Base-by-base conservation (phyloP, 208 protist genomes). In the Wallacemonas rigidus region DNA sequence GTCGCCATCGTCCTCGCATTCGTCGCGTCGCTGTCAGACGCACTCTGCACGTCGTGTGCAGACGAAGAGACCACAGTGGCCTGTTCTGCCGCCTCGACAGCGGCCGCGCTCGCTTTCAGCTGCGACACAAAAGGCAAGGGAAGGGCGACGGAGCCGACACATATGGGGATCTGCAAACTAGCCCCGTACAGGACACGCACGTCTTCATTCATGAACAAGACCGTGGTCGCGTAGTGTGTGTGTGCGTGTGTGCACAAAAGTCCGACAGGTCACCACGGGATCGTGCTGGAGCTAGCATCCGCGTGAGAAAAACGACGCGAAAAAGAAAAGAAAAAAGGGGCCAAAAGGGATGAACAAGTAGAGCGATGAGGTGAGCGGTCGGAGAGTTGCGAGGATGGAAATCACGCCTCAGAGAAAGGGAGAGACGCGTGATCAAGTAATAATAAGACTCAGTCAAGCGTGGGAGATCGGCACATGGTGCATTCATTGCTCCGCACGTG, bases 151-250 rank as follows among this genome's bases (percentile, higher is more conserved):
- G 80, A 85, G 43, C 86, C 86, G 48, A 88, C 73, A 54, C 77
- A 78, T 56, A 88, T 77, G 1, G 87, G 91, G 15, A 95, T 85
- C 43, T 93, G 76, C 26, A 90, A 26, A 26, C 82, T 70, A 1
- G 85, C 88, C 11, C 79, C 74, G 72, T 94, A 94, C 17, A 88
- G 53, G 3, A 95, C 87, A 51, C 64, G 54, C 53, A 69, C 6
- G 12, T 75, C 58, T 12, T 82, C 72, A 41, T 15, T 50, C 45
- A 50, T 50, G 8, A 12, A 26, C 26, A 26, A 26, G 26, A 26
- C 26, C 26, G 26, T 26, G 26, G 26, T 1, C 26, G 26, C 26
- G 26, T 0, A 26, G 26, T 26, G 26, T 26, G 26, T 26, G 45
- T 12, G 45, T 50, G 45, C 45, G 45, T 12, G 45, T 50, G 45